These are phyloP conservation scores for Chaetomium globosum DNA, from an alignment of 2,329 filamentous ascomycete species.

Conservation along the genomic window DNA sequence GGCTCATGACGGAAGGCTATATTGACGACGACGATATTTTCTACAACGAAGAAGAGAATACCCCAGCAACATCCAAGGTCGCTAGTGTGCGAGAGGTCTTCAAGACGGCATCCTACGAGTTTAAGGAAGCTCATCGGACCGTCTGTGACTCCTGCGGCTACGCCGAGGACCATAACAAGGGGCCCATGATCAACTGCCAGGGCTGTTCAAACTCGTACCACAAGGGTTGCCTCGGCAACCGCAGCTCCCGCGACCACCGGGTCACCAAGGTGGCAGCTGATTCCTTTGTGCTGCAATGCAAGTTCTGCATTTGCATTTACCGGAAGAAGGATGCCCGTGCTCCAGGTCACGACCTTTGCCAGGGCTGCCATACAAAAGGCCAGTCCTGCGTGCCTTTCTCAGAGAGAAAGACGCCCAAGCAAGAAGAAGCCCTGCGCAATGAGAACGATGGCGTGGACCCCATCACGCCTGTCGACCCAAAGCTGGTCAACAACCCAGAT, in stretches of 20 bases:
- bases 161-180: slow-evolving; percentile 60
- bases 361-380: slow-evolving; percentile 67
- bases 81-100: slow-evolving; percentile 75
- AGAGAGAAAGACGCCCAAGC: slow-evolving; percentile 68
- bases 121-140: slow-evolving; percentile 69
- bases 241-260: slow-evolving; percentile 77
- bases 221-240: slow-evolving; percentile 75
- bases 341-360: slow-evolving; percentile 72
- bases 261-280: slow-evolving; percentile 80
- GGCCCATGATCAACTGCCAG: slow-evolving; percentile 81
- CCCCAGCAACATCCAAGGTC: slow-evolving; percentile 54
- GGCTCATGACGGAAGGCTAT: slow-evolving; percentile 55
- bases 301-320: slow-evolving; percentile 73
- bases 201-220: slow-evolving; percentile 86
- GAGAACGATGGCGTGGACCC: slow-evolving; percentile 81
- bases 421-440: slow-evolving; percentile 81
- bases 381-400: slow-evolving; percentile 75
- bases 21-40: slow-evolving; percentile 56
- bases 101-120: slow-evolving; percentile 61
- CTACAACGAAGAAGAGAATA: slow-evolving; percentile 51
- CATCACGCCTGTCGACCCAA: slow-evolving; percentile 62
- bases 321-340: slow-evolving; percentile 68
- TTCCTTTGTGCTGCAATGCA: slow-evolving; percentile 86
- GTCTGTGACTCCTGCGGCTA: slow-evolving; percentile 72
- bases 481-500: slow-evolving; percentile 71